Percentiles rank a stretch among this genome's conserved stretches.
These are phyloP conservation scores for Escovopsis sp. DNA, from an alignment of 2,329 filamentous ascomycete genomes.

Conservation along the genomic window DNA sequence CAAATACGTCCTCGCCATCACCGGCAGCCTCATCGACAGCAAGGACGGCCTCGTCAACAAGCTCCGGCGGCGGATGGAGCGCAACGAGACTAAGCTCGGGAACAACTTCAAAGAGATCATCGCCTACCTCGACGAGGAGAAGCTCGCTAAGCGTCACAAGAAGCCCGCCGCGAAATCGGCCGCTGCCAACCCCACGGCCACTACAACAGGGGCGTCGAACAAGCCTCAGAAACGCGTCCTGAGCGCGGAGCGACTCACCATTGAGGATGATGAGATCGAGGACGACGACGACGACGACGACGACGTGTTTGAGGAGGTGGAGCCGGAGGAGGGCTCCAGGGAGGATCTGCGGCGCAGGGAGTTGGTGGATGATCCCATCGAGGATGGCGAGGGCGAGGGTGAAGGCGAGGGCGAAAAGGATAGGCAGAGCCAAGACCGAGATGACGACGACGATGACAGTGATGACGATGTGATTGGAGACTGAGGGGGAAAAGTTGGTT, in stretches of 20 bases:
- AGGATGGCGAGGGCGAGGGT: slow-evolving; percentile 21
- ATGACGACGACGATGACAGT: slow-evolving; percentile 25
- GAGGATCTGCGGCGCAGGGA: slow-evolving; percentile 43
- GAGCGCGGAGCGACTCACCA: slow-evolving; percentile 31
- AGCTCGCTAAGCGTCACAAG: slow-evolving; percentile 32
- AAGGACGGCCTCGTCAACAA: slow-evolving; percentile 44
- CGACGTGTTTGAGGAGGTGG: slow-evolving; percentile 31
- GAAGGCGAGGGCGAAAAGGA: slow-evolving; percentile 14
- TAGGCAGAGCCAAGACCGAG: slow-evolving; percentile 22
- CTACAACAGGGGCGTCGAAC: slow-evolving; percentile 4
- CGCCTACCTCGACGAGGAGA: slow-evolving; percentile 60
- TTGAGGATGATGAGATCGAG: slow-evolving; percentile 16
- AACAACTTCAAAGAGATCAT: slow-evolving; percentile 76
- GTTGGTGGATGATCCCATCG: slow-evolving; percentile 32
- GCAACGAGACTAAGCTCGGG: slow-evolving; percentile 71
- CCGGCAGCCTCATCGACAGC: slow-evolving; percentile 59
- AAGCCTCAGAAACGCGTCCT: slow-evolving; percentile 20
- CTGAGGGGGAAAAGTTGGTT: slow-evolving; percentile 15
- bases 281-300: slow-evolving; percentile 26
- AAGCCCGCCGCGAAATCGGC: slow-evolving; percentile 13
- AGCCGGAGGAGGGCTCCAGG: slow-evolving; percentile 42
- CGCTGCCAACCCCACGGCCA: not conserved
- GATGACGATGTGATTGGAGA: slow-evolving; percentile 33
- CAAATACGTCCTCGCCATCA: slow-evolving; percentile 69
- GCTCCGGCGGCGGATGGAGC: slow-evolving; percentile 55